Evolutionary conservation across 371 early-diverging fungal species (phyloP).

Genomic region (Apophysomyces trapeziformis): DNA sequence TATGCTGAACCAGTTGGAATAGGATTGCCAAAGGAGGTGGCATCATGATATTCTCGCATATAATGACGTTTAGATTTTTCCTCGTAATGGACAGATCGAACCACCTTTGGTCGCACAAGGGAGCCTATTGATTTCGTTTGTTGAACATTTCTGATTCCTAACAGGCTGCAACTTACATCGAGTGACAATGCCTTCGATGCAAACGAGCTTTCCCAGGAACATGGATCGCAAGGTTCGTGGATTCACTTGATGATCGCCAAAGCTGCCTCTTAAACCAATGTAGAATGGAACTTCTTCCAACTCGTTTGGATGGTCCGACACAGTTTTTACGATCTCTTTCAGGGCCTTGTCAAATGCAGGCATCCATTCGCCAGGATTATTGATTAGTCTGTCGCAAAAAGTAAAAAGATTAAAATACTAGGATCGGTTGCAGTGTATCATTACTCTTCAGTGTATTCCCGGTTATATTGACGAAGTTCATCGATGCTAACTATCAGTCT

Average conservation of each 20-base stretch:
- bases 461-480: constrained; percentile 79
- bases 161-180: constrained; percentile 63
- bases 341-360: constrained; percentile 87
- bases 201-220: constrained; percentile 90
- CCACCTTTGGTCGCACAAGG: constrained; percentile 96
- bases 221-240: constrained; percentile 91
- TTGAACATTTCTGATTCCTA: constrained; percentile 3
- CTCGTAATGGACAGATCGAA: constrained; percentile 94
- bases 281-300: constrained; percentile 60
- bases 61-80: constrained; percentile 84
- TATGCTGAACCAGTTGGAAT: constrained; percentile 77
- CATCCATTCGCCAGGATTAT: constrained; percentile 81
- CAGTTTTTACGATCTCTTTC: constrained; percentile 56
- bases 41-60: constrained; percentile 92
- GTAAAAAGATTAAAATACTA: neutral
- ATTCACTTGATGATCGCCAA: constrained; percentile 90
- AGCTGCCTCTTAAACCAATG: constrained; percentile 93
- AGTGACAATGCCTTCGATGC: constrained; percentile 99
- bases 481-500: constrained; percentile 91
- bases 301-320: constrained; percentile 35
- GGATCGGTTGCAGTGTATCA: neutral
- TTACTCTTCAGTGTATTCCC: constrained; percentile 71
- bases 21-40: constrained; percentile 57
- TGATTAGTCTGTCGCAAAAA: constrained; percentile 59
- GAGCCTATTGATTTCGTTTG: constrained; percentile 61